phyloP scores from a whole-genome alignment of 1,284 basidiomycete genomes.

The Porodaedalea pini region DNA sequence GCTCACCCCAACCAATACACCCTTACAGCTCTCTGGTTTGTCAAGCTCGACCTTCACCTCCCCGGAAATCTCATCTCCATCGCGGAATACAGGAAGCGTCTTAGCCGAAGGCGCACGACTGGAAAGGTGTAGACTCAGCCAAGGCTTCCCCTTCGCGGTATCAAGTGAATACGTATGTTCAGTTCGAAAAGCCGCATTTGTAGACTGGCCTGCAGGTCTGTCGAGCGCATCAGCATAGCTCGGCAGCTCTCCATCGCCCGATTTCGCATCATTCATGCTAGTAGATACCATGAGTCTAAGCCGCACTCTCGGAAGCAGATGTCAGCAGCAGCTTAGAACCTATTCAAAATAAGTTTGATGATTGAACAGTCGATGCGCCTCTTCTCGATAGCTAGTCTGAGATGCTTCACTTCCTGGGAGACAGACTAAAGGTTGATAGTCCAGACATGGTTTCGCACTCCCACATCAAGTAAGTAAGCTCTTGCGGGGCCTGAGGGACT shows the following conservation, averaged over 20 bases:
- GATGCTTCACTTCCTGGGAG: not conserved
- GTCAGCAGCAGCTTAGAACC: not conserved
- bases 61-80: slow-evolving; percentile 31
- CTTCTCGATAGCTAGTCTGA: not conserved
- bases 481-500: not conserved
- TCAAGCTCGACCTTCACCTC: slow-evolving; percentile 30
- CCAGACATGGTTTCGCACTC: not conserved
- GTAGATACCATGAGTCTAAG: not conserved
- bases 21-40: slow-evolving; percentile 30
- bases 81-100: slow-evolving; percentile 31
- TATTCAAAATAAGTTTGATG: no score
- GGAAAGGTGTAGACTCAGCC: slow-evolving; percentile 31
- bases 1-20: slow-evolving; percentile 31
- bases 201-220: not conserved
- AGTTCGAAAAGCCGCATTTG: slow-evolving; percentile 14
- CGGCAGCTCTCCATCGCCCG: slow-evolving; percentile 10
- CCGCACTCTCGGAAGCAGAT: not conserved
- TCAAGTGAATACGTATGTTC: slow-evolving; percentile 39
- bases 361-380: no score
- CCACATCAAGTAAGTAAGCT: no score
- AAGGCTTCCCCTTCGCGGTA: slow-evolving; percentile 35
- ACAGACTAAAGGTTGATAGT: not conserved
- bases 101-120: slow-evolving; percentile 30
- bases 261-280: not conserved
- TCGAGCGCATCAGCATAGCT: slow-evolving; percentile 10